phyloP scores from a whole-genome alignment of 2,329 filamentous ascomycete genomes.

The Fusarium mexicanum region DNA sequence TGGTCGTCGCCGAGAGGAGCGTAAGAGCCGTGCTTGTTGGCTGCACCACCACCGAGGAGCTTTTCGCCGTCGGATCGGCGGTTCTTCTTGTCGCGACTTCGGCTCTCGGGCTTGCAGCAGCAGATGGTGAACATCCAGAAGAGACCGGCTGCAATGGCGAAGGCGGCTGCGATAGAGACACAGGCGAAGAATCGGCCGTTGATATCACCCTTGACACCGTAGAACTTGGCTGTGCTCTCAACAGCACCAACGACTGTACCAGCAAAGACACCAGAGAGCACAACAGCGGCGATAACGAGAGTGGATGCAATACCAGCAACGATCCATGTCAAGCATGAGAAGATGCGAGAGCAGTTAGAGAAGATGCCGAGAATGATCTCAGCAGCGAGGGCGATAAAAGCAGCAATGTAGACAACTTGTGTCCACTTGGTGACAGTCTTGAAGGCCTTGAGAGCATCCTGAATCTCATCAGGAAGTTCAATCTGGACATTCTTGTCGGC shows the following conservation, averaged over 20 bases:
- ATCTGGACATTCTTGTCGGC: slow-evolving; percentile 62
- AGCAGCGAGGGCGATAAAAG: slow-evolving; percentile 73
- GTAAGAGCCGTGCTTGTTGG: slow-evolving; percentile 50
- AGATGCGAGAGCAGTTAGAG: slow-evolving; percentile 82
- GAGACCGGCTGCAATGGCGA: slow-evolving; percentile 77
- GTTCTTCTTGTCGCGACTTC: slow-evolving; percentile 48
- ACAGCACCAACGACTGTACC: slow-evolving; percentile 69
- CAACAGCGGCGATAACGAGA: slow-evolving; percentile 69
- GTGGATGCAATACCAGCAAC: slow-evolving; percentile 70
- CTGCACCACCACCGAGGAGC: slow-evolving; percentile 53
- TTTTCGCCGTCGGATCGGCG: slow-evolving; percentile 59
- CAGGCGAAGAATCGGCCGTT: slow-evolving; percentile 75
- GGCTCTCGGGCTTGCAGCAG: slow-evolving; percentile 69
- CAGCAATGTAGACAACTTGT: slow-evolving; percentile 80
- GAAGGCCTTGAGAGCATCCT: slow-evolving; percentile 77
- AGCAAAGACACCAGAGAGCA: slow-evolving; percentile 79
- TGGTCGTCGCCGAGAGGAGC: slow-evolving; percentile 48
- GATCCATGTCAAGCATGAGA: slow-evolving; percentile 85
- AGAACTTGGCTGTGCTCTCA: slow-evolving; percentile 69
- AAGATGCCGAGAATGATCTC: slow-evolving; percentile 84
- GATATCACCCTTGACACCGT: slow-evolving; percentile 74
- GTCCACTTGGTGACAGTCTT: slow-evolving; percentile 81
- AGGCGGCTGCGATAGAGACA: slow-evolving; percentile 83
- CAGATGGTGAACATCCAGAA: slow-evolving; percentile 95
- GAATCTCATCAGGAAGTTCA: slow-evolving; percentile 73